Percentiles rank a stretch among this genome's conserved stretches.
Evolutionary conservation across 345 rosid species (phyloP).

Genomic region (Citrus mangshanensis): DNA sequence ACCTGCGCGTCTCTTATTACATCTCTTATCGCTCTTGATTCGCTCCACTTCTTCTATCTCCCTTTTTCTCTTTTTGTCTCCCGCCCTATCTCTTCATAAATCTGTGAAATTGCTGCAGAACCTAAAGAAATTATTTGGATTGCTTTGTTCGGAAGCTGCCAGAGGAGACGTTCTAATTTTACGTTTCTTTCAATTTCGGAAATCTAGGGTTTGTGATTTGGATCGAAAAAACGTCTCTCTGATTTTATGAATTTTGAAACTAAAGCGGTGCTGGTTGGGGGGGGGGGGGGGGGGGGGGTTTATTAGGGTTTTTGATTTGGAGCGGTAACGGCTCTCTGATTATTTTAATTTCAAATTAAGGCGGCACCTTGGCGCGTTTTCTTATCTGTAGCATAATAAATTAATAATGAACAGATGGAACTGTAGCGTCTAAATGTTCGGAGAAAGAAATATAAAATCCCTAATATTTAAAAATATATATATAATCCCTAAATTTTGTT

Average conservation of each 20-base stretch:
- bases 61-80: not conserved
- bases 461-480: no score
- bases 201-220: not conserved
- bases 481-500: no score
- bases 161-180: not conserved
- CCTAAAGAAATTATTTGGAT: not conserved
- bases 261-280: no score
- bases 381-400: no score
- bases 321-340: no score
- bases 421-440: no score
- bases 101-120: not conserved
- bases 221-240: not conserved
- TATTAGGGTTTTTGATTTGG: no score
- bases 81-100: not conserved
- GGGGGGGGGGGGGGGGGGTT: no score
- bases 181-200: not conserved
- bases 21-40: not conserved
- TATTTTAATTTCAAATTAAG: no score
- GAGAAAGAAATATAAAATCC: no score
- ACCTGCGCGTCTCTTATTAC: constrained; percentile 1
- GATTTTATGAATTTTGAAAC: not conserved
- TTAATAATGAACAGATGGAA: no score
- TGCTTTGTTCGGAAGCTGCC: not conserved
- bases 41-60: not conserved
- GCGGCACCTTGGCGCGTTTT: no score